Base-by-base conservation (phyloP, 2,329 filamentous ascomycete genomes). In the Aspergillaceae sp. region DNA sequence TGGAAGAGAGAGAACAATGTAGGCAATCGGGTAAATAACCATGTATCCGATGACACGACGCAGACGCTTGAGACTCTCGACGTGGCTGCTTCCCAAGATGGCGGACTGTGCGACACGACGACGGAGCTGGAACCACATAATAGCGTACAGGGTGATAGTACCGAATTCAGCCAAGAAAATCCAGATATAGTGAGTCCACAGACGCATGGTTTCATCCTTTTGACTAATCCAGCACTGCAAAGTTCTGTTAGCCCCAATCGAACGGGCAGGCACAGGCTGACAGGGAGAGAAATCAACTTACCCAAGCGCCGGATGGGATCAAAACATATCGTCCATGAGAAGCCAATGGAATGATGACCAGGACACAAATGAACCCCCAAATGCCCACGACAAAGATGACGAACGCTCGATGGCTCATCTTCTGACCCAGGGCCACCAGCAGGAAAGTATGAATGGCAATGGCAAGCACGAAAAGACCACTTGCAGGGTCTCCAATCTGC, bases 1-100 rank as follows among this genome's bases (percentile, higher is more conserved):
- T 1, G 84, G 83, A 28, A 88, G 72, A 46, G 83, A 85, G 36
- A 79, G 53, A 8, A 82, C 64, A 3, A 77, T 77, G 57, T 86
- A 86, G 7, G 66, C 69, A 8, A 74, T 58, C 1, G 69, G 69
- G 46, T 72, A 72, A 47, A 72, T 69, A 40, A 71, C 64, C 69
- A 72, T 72, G 61, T 71, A 72, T 35, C 66, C 63, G 42, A 70
- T 66, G 1, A 71, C 69, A 19, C 69, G 67, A n/a, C 63, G 63
- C 5, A 71, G 54, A 7, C 65, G 67, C 46, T 60, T 60, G 10
- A 70, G 53, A 50, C 65, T 66, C 35, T 68, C 62, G 26, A 56
- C 58, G 44, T 67, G 65, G 41, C 52, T 62, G 52, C 55, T 61
- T 41, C 61, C 65, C 8, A 69, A 58, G 38, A 62, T 65, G 3